These are phyloP conservation scores for Candida andamanensis DNA, from an alignment of 805 yeast genomes.

Conservation along the genomic window DNA sequence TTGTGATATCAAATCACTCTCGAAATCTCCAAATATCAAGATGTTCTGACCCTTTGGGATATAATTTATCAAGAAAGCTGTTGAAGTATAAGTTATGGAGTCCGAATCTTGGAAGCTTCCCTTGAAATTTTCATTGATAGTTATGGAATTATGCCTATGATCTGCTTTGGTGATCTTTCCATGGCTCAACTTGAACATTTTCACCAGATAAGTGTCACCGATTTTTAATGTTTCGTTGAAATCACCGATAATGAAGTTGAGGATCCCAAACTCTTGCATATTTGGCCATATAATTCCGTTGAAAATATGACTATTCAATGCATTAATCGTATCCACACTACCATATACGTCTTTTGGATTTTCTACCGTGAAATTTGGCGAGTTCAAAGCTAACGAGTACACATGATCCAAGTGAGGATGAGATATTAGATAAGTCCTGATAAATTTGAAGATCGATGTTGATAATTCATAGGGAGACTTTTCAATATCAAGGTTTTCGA, in stretches of 20 bases:
- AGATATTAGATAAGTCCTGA: constrained; percentile 52
- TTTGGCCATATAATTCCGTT: constrained; percentile 83
- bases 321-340: constrained; percentile 44
- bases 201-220: constrained; percentile 18
- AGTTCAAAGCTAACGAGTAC: constrained; percentile 61
- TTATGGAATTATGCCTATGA: constrained; percentile 16
- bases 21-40: constrained; percentile 80
- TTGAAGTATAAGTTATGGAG: constrained; percentile 26
- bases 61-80: constrained; percentile 56
- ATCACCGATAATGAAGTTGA: constrained; percentile 16
- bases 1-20: constrained; percentile 52
- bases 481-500: constrained; percentile 21
- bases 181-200: constrained; percentile 30
- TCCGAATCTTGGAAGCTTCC: constrained; percentile 4
- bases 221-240: constrained; percentile 11
- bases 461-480: constrained; percentile 9
- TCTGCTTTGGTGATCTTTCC: constrained; percentile 16
- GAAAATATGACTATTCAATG: constrained; percentile 54
- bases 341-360: constrained; percentile 49
- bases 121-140: constrained; percentile 13
- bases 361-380: constrained; percentile 46
- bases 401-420: constrained; percentile 88
- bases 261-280: constrained; percentile 31
- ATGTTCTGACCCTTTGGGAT: constrained; percentile 29
- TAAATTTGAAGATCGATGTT: constrained; percentile 12